Evolutionary conservation across 2,329 filamentous ascomycete species (phyloP).

Genomic region (Colletotrichum sp.): DNA sequence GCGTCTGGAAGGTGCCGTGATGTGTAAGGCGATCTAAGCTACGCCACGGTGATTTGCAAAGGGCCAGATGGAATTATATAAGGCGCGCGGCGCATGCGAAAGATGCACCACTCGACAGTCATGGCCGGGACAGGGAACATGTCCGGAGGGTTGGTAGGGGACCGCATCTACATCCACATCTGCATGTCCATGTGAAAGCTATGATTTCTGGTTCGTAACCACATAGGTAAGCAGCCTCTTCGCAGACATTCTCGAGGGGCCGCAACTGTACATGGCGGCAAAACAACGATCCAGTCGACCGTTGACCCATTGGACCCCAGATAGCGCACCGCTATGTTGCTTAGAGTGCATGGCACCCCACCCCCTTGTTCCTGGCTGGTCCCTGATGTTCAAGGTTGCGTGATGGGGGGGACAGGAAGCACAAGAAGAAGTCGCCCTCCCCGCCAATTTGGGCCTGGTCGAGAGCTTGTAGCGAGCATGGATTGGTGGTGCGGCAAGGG

Average conservation of each 20-base stretch:
- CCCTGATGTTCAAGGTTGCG: conserved; percentile 3
- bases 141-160: not conserved
- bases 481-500: conserved; percentile 6
- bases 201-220: conserved; percentile 4
- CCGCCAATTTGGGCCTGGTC: not conserved
- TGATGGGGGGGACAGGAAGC: not conserved
- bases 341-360: conserved; percentile 8
- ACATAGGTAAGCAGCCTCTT: conserved; percentile 18
- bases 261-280: not conserved
- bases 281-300: conserved; percentile 1
- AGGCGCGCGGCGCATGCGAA: conserved; percentile 8
- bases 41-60: conserved; percentile 12
- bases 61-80: conserved; percentile 16
- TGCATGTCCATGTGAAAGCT: conserved; percentile 8
- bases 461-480: conserved; percentile 12
- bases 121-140: conserved; percentile 1
- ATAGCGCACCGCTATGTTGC: conserved; percentile 9
- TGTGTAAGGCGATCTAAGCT: conserved; percentile 17
- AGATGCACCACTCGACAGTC: not conserved
- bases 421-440: conserved; percentile 2
- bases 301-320: conserved; percentile 2
- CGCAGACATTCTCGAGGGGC: not conserved
- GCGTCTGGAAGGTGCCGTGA: conserved; percentile 10
- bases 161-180: not conserved
- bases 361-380: conserved; percentile 9